Evolutionary conservation across 768 basidiomycete genomes (phyloP), one percentile per base, ranked within the genome.

Genomic region (Boletus huronensis): DNA sequence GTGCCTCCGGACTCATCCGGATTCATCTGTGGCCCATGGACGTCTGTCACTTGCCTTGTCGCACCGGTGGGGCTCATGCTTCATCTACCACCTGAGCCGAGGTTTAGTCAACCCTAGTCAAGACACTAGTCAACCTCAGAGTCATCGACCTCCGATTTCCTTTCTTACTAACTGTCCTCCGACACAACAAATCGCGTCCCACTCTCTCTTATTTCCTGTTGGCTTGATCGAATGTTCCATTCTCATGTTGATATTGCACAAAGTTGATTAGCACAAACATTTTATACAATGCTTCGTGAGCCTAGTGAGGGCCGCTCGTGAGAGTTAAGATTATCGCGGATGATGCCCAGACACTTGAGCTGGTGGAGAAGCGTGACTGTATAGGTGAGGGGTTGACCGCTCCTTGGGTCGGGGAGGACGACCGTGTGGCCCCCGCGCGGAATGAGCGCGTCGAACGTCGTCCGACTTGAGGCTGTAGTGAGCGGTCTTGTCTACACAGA

Each of bases 161-260:
- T n/a, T n/a, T n/a, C n/a, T n/a, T n/a, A n/a, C n/a, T n/a, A n/a
- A n/a, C n/a, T n/a, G n/a, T n/a, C n/a, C n/a, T n/a, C n/a, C n/a
- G n/a, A n/a, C n/a, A n/a, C n/a, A n/a, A 47, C 58, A 60, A 6
- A 54, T 48, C 16, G 39, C 17, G 14, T 59, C 58, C 4, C 55
- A 60, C 35, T 52, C 58, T 23, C 58, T 60, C 28, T 46, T 52
- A 3, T 50, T 50, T 23, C 52, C 58, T 40, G 32, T 46, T 6
- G 58, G 17, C 11, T 29, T 6, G 9, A 60, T 52, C 3, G 52
- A 60, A 31, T 60, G 52, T 17, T 59, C 58, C 16, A 59, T 47
- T 17, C 58, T 28, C 8, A 26, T 60, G 40, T 59, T 59, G 17
- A 60, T 23, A 10, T 55, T 55, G 48, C 52, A 60, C 43, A 59